These are phyloP conservation scores for Eucalyptus rudis DNA, from an alignment of 345 rosid species.

Conservation along the genomic window DNA sequence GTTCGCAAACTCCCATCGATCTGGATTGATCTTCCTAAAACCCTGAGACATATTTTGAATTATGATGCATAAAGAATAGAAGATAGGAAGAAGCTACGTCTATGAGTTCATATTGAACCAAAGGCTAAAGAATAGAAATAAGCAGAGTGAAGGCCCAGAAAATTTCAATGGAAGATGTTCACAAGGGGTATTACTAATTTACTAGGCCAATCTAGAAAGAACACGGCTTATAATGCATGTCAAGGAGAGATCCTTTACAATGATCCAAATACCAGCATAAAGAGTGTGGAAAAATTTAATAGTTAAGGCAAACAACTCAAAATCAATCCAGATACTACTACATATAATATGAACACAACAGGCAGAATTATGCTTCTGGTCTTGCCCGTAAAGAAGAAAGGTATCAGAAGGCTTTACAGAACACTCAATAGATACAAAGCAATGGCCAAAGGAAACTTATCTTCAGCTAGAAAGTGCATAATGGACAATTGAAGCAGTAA, in stretches of 20 bases:
- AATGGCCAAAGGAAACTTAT: neutral
- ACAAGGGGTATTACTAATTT: neutral
- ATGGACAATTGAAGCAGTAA: neutral
- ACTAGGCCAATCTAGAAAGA: neutral
- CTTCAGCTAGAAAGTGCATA: neutral
- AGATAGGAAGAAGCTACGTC: neutral
- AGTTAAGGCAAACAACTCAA: neutral
- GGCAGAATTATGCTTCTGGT: neutral
- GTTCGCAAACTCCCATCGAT: constrained; percentile 59
- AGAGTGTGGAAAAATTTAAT: neutral
- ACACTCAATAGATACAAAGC: neutral
- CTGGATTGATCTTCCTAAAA: constrained; percentile 4
- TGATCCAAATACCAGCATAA: neutral
- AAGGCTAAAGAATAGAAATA: neutral
- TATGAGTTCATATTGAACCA: neutral
- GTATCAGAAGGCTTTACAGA: neutral
- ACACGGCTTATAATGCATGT: neutral
- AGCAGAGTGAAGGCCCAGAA: neutral
- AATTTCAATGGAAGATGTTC: neutral
- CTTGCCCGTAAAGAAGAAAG: neutral
- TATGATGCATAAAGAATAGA: too few relatives aligned
- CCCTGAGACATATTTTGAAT: too few relatives aligned
- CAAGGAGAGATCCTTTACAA: neutral
- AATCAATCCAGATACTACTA: neutral
- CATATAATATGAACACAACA: neutral